These are phyloP conservation scores for Linum lewisii DNA, from an alignment of 345 rosid species.

Conservation along the genomic window DNA sequence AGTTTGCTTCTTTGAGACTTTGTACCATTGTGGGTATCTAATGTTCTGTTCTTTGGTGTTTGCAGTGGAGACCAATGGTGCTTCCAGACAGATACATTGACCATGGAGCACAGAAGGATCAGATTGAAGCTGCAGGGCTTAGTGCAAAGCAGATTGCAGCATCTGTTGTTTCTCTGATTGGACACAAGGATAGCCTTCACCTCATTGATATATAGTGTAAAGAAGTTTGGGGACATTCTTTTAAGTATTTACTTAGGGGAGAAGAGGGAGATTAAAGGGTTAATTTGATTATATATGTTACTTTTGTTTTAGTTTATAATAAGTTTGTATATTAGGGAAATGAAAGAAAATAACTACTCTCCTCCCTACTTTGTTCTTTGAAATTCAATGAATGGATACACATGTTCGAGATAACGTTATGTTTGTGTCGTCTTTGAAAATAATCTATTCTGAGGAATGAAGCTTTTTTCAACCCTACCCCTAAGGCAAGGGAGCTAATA, in stretches of 20 bases:
- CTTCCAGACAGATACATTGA: slow-evolving; percentile 44
- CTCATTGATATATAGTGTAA: neutral
- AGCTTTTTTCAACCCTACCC: no score
- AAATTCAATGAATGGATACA: no score
- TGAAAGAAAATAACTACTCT: no score
- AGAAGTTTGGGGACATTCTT: neutral
- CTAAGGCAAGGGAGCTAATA: no score
- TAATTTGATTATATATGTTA: no score
- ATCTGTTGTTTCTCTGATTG: slow-evolving; percentile 21
- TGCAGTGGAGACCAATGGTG: slow-evolving; percentile 47
- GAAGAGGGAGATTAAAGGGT: neutral
- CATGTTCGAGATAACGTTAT: no score
- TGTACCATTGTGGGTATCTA: neutral
- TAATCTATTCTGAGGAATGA: no score
- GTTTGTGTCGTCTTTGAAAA: no score
- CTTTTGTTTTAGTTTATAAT: no score
- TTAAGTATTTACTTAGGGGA: neutral
- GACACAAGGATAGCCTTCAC: slow-evolving; percentile 9
- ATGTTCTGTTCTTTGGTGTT: neutral
- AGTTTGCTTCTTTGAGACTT: no score
- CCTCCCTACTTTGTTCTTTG: no score
- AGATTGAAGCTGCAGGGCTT: slow-evolving; percentile 34
- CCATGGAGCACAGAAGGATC: slow-evolving; percentile 38
- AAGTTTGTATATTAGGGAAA: no score
- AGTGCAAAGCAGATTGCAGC: slow-evolving; percentile 33